Evolutionary conservation across 495 filamentous ascomycete genomes (phyloP).

Genomic region (Podospora pseudocomata): DNA sequence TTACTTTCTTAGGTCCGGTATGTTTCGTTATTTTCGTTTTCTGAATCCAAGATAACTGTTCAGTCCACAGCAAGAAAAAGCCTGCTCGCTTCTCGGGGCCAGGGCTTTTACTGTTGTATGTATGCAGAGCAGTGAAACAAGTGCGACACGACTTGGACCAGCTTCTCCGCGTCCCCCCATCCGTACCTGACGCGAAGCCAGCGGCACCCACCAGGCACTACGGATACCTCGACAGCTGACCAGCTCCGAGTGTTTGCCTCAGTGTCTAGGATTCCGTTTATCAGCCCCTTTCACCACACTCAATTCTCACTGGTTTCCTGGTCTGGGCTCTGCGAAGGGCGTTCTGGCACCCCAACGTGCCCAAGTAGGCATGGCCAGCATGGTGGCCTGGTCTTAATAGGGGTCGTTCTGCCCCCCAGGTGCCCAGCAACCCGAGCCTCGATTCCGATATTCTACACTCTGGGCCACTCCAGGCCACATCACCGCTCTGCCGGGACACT

Average conservation of each 20-base stretch:
- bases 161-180: constrained; percentile 6
- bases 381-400: not conserved
- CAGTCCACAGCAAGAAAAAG: not conserved
- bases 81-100: not conserved
- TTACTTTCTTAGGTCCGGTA: not conserved
- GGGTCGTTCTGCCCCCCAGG: not conserved
- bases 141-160: constrained; percentile 9
- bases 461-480: not conserved
- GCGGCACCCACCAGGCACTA: not conserved
- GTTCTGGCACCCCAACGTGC: not conserved
- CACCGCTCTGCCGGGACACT: not conserved
- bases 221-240: not conserved
- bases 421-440: not conserved
- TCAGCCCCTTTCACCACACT: not conserved
- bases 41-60: not conserved
- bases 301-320: no score
- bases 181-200: not conserved
- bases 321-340: not conserved
- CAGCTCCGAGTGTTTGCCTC: constrained; percentile 1
- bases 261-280: not conserved
- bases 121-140: constrained; percentile 6
- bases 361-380: not conserved
- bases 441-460: not conserved
- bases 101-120: constrained; percentile 4
- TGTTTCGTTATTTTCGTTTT: not conserved